Evolutionary conservation across 2,329 filamentous ascomycete species (phyloP).

Genomic region (Coniella lustricola): DNA sequence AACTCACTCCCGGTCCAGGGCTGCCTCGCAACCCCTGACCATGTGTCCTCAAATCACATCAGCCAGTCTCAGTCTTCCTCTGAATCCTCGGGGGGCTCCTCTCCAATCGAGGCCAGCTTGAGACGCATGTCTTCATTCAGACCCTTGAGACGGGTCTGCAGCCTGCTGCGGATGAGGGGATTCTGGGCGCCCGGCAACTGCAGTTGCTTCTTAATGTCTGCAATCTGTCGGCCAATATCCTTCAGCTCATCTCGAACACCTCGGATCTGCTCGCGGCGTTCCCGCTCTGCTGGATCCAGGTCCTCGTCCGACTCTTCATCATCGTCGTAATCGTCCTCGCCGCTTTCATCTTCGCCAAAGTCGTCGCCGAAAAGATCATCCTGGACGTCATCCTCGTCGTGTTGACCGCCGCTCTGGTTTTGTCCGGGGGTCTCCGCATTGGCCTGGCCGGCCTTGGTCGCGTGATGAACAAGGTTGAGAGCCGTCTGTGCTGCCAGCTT

Average conservation of each 20-base stretch:
- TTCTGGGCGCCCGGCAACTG: constrained; percentile 38
- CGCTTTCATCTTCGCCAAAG: constrained; percentile 30
- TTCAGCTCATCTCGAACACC: constrained; percentile 49
- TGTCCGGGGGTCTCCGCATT: too few relatives aligned
- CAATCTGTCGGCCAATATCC: constrained; percentile 45
- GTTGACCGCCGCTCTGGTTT: too few relatives aligned
- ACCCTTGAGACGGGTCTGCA: constrained; percentile 42
- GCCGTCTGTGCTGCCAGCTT: too few relatives aligned
- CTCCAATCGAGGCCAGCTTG: constrained; percentile 29
- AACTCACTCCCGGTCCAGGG: too few relatives aligned
- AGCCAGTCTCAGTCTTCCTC: constrained; percentile 18
- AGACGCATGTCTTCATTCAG: constrained; percentile 33
- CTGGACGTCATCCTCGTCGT: too few relatives aligned
- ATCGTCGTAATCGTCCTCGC: constrained; percentile 40
- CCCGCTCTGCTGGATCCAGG: constrained; percentile 46
- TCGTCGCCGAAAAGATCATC: constrained; percentile 40
- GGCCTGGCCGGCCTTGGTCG: too few relatives aligned
- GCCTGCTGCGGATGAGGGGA: constrained; percentile 42
- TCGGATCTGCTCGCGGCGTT: constrained; percentile 42
- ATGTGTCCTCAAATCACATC: background rate
- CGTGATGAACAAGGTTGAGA: too few relatives aligned
- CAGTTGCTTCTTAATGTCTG: constrained; percentile 37
- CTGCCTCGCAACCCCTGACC: too few relatives aligned
- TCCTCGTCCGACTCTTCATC: constrained; percentile 48
- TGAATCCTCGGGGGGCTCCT: constrained; percentile 23